These are phyloP conservation scores for Haplosporangium sp. DNA, from an alignment of 371 early-diverging fungal species.

Conservation along the genomic window DNA sequence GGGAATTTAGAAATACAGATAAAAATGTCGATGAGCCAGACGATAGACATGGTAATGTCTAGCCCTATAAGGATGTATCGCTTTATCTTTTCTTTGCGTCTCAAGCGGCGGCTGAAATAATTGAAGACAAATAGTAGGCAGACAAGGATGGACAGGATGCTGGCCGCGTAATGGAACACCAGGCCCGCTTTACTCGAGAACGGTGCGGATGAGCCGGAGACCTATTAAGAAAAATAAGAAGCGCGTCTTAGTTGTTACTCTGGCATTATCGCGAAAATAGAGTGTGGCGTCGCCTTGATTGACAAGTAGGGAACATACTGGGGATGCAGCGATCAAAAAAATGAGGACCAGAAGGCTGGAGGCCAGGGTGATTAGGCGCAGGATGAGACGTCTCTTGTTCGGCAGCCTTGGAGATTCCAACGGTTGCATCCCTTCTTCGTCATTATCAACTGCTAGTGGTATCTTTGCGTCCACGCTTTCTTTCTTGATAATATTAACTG, in stretches of 20 bases:
- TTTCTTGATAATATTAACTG: neutral
- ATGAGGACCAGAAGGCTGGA: conserved; percentile 32
- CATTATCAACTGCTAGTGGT: neutral
- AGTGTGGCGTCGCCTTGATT: neutral
- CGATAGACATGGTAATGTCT: conserved; percentile 61
- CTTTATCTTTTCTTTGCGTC: conserved; percentile 59
- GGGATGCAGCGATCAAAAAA: conserved; percentile 35
- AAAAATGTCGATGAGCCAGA: conserved; percentile 69
- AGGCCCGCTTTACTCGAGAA: conserved; percentile 35
- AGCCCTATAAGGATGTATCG: conserved; percentile 60
- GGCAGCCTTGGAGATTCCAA: conserved; percentile 10
- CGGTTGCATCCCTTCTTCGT: conserved; percentile 6
- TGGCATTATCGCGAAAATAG: neutral
- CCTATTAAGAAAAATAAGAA: conserved; percentile 3
- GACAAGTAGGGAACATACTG: conserved; percentile 20
- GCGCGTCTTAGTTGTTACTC: neutral
- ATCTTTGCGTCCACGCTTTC: neutral
- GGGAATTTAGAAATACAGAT: conserved; percentile 63
- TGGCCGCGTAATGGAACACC: conserved; percentile 55
- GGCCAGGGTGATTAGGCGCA: conserved; percentile 32
- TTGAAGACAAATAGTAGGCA: conserved; percentile 59
- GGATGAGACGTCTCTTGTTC: conserved; percentile 44
- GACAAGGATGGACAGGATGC: conserved; percentile 62
- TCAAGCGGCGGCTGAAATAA: conserved; percentile 61
- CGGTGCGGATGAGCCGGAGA: conserved; percentile 36